Evolutionary conservation across 352 stramenopile species (phyloP).

Genomic region (Saprolegnia diclina): DNA sequence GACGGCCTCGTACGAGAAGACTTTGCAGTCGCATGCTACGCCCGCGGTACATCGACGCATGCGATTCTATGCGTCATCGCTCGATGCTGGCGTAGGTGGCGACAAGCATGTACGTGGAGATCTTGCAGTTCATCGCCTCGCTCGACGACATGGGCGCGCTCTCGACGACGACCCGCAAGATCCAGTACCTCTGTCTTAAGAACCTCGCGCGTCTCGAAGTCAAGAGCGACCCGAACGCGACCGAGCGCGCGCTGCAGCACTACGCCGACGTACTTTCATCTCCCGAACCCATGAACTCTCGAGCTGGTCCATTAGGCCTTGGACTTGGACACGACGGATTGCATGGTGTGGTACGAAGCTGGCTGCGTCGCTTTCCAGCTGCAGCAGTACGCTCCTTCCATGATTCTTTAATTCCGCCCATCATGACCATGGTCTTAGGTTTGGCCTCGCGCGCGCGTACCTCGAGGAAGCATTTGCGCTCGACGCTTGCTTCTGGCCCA

Average conservation of each 20-base stretch:
- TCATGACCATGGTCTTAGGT: background rate
- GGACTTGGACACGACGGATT: constrained; percentile 17
- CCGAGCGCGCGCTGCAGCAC: constrained; percentile 15
- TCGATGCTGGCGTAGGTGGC: constrained; percentile 15
- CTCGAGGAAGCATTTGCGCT: constrained; percentile 16
- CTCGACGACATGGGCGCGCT: background rate
- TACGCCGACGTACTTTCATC: constrained; percentile 11
- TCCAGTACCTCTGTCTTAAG: constrained; percentile 25
- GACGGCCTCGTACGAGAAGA: constrained; percentile 23
- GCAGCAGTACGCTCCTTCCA: background rate
- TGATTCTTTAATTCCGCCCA: background rate
- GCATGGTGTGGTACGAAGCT: constrained; percentile 25
- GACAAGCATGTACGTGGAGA: constrained; percentile 16
- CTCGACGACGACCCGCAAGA: constrained; percentile 18
- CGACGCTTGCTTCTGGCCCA: constrained; percentile 24
- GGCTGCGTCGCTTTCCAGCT: constrained; percentile 18
- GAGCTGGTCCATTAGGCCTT: constrained; percentile 3
- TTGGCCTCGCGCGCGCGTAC: constrained; percentile 10
- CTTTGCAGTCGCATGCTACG: constrained; percentile 8
- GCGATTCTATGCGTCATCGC: background rate
- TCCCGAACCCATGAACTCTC: background rate
- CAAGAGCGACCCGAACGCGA: background rate
- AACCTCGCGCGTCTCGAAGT: constrained; percentile 20
- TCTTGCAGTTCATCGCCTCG: constrained; percentile 1
- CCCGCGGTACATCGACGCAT: constrained; percentile 13